These are phyloP conservation scores for Inonotus hispidus DNA, from an alignment of 1,284 basidiomycete species.

Conservation along the genomic window DNA sequence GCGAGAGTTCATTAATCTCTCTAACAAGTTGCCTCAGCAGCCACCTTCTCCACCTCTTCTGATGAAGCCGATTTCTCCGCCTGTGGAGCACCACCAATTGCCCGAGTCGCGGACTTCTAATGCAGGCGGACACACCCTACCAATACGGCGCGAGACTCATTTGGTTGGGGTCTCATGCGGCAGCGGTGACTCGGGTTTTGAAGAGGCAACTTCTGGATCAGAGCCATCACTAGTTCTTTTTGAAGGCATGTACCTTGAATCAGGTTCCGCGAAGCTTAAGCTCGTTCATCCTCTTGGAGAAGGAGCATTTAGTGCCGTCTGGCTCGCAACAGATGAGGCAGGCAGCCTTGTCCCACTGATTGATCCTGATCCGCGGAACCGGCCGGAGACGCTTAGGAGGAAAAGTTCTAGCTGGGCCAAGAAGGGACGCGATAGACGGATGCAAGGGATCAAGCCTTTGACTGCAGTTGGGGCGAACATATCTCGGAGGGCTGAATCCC, in stretches of 20 bases:
- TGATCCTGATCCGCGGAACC: constrained; percentile 20
- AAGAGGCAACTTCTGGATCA: constrained; percentile 23
- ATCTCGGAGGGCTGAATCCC: constrained; percentile 19
- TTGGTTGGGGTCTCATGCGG: constrained; percentile 5
- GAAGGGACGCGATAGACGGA: constrained; percentile 19
- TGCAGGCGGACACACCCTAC: background rate
- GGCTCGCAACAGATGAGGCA: constrained; percentile 58
- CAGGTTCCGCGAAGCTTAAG: constrained; percentile 25
- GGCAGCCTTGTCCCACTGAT: constrained; percentile 31
- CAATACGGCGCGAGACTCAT: constrained; percentile 14
- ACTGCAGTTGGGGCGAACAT: background rate
- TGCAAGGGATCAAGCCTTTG: constrained; percentile 11
- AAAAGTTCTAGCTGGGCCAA: constrained; percentile 24
- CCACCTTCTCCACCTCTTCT: constrained; percentile 1
- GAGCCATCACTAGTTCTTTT: background rate
- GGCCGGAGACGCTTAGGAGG: constrained; percentile 3
- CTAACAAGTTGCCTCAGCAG: background rate
- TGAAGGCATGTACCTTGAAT: background rate
- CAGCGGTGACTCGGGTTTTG: constrained; percentile 11
- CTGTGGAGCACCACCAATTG: background rate
- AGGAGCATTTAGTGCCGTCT: constrained; percentile 74
- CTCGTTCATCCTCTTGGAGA: constrained; percentile 59
- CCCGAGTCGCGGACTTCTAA: background rate
- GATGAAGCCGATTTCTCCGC: background rate
- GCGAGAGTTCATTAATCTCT: constrained; percentile 13